phyloP scores from a whole-genome alignment of 208 protist species.

The Acanthamoeba royreba region DNA sequence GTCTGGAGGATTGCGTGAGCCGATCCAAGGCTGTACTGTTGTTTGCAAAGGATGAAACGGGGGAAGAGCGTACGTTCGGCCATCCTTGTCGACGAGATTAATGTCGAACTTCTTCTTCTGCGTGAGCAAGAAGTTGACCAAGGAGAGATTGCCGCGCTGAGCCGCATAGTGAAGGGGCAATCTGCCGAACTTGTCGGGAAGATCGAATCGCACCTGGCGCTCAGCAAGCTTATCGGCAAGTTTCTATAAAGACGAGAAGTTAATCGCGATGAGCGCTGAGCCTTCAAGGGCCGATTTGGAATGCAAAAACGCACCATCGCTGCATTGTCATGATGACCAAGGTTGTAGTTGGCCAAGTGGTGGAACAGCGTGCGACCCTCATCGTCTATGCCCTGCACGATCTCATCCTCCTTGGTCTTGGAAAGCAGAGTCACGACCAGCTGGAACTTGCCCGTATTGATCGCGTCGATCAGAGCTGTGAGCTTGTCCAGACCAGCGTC shows the following conservation, averaged over 20 bases:
- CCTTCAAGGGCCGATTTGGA: too few species aligned
- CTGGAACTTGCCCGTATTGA: slow-evolving; percentile 61
- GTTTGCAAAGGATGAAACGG: too few species aligned
- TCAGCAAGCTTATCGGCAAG: not conserved
- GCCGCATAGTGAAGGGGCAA: slow-evolving; percentile 55
- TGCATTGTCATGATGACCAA: not conserved
- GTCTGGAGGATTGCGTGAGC: too few species aligned
- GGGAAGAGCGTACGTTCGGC: not conserved
- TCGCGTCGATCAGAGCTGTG: slow-evolving; percentile 47
- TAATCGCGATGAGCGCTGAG: not conserved
- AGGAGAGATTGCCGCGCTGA: not conserved
- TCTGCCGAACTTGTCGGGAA: slow-evolving; percentile 52
- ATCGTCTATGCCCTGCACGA: not conserved
- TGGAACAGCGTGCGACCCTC: slow-evolving; percentile 37
- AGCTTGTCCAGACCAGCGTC: slow-evolving; percentile 56
- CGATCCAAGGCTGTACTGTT: too few species aligned
- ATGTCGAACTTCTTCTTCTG: not conserved
- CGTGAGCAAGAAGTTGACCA: not conserved
- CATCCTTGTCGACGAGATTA: not conserved
- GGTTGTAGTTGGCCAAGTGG: not conserved
- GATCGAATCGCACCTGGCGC: slow-evolving; percentile 26
- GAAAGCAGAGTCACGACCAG: slow-evolving; percentile 36
- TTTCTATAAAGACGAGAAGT: not conserved
- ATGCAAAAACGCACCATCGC: not conserved
- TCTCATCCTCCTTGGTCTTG: not conserved